A percentile compares a stretch with the other conserved stretches of the same genome.
phyloP scores from a whole-genome alignment of 176 grass and related monocot species.

The Phragmites australis region DNA sequence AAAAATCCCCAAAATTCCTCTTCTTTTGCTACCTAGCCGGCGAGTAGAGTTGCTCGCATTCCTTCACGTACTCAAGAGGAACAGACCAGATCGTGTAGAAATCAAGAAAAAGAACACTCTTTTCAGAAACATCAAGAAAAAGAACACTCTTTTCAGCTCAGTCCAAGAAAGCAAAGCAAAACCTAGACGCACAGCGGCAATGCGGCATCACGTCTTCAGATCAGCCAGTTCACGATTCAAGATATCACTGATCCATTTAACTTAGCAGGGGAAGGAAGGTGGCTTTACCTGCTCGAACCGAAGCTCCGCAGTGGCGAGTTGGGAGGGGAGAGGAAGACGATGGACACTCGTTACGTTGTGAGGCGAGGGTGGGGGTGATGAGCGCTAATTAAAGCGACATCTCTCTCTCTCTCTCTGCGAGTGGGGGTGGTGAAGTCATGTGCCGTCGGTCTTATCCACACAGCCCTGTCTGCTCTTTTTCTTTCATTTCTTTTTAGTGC shows the following conservation, averaged over 20 bases:
- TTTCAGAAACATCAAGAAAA: neutral
- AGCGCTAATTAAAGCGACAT: constrained; percentile 44
- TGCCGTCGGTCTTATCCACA: constrained; percentile 47
- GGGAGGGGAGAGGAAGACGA: neutral
- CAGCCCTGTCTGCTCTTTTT: constrained; percentile 26
- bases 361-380: constrained; percentile 12
- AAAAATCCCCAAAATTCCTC: neutral
- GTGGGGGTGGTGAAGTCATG: constrained; percentile 26
- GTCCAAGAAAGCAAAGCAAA: neutral
- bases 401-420: neutral
- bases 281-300: constrained; percentile 42
- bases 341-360: constrained; percentile 34
- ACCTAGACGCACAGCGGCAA: neutral
- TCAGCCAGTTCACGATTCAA: neutral
- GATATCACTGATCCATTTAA: neutral
- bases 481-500: neutral
- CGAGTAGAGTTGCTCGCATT: neutral
- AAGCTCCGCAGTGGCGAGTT: constrained; percentile 4
- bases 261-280: neutral
- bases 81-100: constrained; percentile 1
- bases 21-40: neutral
- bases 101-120: neutral
- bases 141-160: neutral
- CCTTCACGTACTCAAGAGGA: neutral
- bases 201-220: neutral